Percentiles rank a stretch among this genome's conserved stretches.
These are phyloP conservation scores for Suillus decipiens DNA, from an alignment of 768 basidiomycete species.

Conservation along the genomic window DNA sequence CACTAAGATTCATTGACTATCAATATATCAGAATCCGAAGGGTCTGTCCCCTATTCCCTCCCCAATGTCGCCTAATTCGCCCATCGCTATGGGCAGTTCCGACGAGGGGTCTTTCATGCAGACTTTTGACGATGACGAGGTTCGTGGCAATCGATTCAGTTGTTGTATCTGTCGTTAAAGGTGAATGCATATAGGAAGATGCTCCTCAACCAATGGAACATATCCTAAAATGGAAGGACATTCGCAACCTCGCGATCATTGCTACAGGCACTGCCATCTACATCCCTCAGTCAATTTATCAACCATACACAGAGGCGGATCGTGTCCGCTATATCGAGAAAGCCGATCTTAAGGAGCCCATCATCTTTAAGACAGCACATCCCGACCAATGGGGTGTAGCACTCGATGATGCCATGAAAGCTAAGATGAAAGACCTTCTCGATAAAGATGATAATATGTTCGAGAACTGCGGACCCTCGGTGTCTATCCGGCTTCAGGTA, in stretches of 20 bases:
- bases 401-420: conserved; percentile 63
- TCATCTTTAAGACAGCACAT: conserved; percentile 58
- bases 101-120: background rate
- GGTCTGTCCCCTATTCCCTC: conserved; percentile 1
- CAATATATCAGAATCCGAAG: background rate
- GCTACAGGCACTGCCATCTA: conserved; percentile 45
- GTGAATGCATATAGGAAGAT: conserved; percentile 20
- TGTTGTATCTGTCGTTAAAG: background rate
- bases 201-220: conserved; percentile 27
- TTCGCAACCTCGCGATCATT: conserved; percentile 16
- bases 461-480: conserved; percentile 71
- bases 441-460: conserved; percentile 70
- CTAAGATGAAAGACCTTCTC: conserved; percentile 53
- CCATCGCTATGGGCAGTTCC: background rate
- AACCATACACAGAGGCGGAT: conserved; percentile 77
- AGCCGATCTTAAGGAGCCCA: conserved; percentile 60
- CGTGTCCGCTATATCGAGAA: conserved; percentile 76
- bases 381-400: conserved; percentile 62
- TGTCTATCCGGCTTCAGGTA: conserved; percentile 78
- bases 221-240: conserved; percentile 28
- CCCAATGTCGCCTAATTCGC: conserved; percentile 1
- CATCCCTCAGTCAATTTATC: conserved; percentile 71
- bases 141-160: background rate
- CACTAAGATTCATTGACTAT: background rate
- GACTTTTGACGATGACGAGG: background rate